Evolutionary conservation across 768 basidiomycete species (phyloP).

Genomic region (Hypholoma fasciculare): DNA sequence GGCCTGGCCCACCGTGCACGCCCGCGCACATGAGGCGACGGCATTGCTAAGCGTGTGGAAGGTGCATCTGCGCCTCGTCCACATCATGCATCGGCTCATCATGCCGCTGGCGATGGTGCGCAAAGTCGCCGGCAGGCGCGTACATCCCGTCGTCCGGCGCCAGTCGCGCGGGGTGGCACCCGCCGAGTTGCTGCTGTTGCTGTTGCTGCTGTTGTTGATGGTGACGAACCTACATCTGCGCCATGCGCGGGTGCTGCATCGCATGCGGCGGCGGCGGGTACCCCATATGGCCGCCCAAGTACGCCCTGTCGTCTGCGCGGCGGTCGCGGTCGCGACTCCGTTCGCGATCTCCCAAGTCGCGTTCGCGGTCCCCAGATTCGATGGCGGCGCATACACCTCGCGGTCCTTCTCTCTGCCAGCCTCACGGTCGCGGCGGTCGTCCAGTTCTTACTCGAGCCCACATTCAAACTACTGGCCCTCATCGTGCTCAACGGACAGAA

Average conservation of each 20-base stretch:
- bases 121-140: background rate
- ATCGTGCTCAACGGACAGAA: too few species aligned
- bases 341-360: slow-evolving; percentile 6
- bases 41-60: background rate
- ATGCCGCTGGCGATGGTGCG: background rate
- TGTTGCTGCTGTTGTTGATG: background rate
- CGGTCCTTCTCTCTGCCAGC: slow-evolving; percentile 11
- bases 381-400: slow-evolving; percentile 11
- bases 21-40: background rate
- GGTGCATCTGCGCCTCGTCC: background rate
- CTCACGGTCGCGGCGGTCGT: background rate
- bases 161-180: background rate
- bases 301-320: background rate
- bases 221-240: background rate
- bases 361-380: slow-evolving; percentile 7
- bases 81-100: background rate
- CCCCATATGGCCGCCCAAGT: background rate
- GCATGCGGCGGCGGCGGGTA: background rate
- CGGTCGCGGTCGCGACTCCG: slow-evolving; percentile 11
- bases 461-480: too few species aligned
- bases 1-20: background rate
- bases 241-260: background rate
- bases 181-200: background rate
- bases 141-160: background rate
- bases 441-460: background rate